These are phyloP conservation scores for Euphorbia schlechtendalii DNA, from an alignment of 441 rosid species.

Conservation along the genomic window DNA sequence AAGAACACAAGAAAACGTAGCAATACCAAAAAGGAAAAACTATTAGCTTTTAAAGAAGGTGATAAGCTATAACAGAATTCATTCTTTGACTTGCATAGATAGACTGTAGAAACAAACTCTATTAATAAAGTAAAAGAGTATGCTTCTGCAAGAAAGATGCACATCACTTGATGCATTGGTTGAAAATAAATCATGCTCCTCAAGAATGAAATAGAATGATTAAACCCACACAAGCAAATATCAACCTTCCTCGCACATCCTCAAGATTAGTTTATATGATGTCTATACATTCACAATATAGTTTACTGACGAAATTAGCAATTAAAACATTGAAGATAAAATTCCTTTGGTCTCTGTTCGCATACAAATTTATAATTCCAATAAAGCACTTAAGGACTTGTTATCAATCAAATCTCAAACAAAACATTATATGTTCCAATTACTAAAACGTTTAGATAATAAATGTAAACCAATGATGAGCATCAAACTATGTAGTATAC, in stretches of 20 bases:
- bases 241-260: not conserved
- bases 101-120: not conserved
- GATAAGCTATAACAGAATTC: not conserved
- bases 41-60: not conserved
- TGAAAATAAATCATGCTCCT: not conserved
- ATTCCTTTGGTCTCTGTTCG: not conserved
- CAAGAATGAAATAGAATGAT: not conserved
- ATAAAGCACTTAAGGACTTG: not conserved
- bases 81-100: slow-evolving; percentile 1
- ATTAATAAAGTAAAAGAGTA: not conserved
- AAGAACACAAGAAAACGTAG: not conserved
- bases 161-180: not conserved
- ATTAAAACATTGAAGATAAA: not conserved
- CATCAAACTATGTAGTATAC: not conserved
- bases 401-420: too few relatives aligned
- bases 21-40: not conserved
- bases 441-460: not conserved
- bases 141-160: not conserved
- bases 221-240: not conserved
- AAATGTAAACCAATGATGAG: not conserved
- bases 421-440: not conserved
- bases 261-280: not conserved
- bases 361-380: not conserved
- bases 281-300: not conserved
- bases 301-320: not conserved